phyloP scores from a whole-genome alignment of 169 alveolate species.

The Babesia gibsoni region DNA sequence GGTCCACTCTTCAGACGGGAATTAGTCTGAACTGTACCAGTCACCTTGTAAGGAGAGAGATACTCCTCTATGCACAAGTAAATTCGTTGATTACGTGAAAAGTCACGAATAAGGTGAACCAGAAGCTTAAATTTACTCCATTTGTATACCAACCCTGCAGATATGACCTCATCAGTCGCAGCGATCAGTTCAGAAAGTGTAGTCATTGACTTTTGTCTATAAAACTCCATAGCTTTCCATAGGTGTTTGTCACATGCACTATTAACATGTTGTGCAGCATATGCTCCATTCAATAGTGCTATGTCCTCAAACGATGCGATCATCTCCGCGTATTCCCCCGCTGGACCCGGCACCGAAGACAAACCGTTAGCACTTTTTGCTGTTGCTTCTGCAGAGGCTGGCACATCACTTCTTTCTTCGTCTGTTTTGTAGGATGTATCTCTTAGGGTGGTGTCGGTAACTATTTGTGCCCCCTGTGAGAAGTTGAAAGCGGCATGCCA shows the following conservation, averaged over 20 bases:
- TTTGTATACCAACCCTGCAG: not conserved
- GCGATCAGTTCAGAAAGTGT: not conserved
- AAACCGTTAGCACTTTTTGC: not conserved
- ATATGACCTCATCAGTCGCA: not conserved
- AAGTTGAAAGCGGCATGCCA: constrained; percentile 31
- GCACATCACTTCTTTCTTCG: too few species aligned
- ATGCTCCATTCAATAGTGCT: too few species aligned
- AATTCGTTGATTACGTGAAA: constrained; percentile 14
- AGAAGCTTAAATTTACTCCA: not conserved
- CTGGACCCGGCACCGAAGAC: not conserved
- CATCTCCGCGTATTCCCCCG: too few species aligned
- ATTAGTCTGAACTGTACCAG: not conserved
- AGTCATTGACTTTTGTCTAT: constrained; percentile 4
- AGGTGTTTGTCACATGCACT: not conserved
- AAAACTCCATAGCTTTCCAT: constrained; percentile 16
- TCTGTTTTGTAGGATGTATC: too few species aligned
- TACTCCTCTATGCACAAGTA: constrained; percentile 56
- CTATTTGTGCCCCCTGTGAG: constrained; percentile 6
- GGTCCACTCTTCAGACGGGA: not conserved
- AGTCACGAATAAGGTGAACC: not conserved
- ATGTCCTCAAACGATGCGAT: too few species aligned
- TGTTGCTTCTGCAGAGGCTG: not conserved
- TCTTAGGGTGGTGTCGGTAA: constrained; percentile 28
- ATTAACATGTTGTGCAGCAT: not conserved
- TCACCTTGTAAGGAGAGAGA: constrained; percentile 3